Base-by-base conservation (phyloP, 371 early-diverging fungal species). In the Mortierella sp. region DNA sequence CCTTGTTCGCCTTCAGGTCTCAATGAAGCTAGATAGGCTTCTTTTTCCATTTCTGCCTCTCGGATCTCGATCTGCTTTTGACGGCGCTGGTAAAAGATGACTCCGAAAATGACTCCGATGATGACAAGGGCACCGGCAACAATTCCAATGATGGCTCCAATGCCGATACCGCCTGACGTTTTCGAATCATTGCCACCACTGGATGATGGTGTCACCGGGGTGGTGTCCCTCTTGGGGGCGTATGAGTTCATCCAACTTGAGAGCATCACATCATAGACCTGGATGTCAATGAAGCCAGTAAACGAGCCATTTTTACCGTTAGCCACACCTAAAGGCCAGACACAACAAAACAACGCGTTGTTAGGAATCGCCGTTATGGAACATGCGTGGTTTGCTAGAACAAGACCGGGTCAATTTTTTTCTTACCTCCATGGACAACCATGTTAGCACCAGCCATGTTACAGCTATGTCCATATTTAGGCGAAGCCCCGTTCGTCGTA, bases 11-110 rank as follows among this genome's bases (percentile, higher is more conserved):
- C 60, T 39, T 75, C 76, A n/a, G 76, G 64, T 27, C 69, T 19
- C 17, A 75, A 49, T 17, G 76, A 75, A 1, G 76, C 76, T 39
- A 75, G 39, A 21, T 75, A 75, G 0, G 76, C 76, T 26, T 68
- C 70, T 57, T 75, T 69, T 47, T 75, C 76, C 64, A 75, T 14
- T 46, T 75, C 61, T 27, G 76, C 69, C 43, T 75, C 76, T 5
- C 57, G 60, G n/a, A 69, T 75, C 54, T 68, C 76, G 30, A 75
- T 63, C 19, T 42, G 59, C 48, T 69, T 68, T 56, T 75, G 76
- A 21, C 76, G 76, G 34, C 70, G 69, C 34, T 60, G 54, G 54
- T 56, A 75, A 28, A 69, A 14, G 32, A 75, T 14, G 8, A 43
- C 4, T 4, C 65, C 70, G 5, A 61, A 11, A 19, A 57, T 34